Percentiles rank a stretch among this genome's conserved stretches.
Evolutionary conservation across 2,329 filamentous ascomycete genomes (phyloP).

Genomic region (Colletotrichum sp.): DNA sequence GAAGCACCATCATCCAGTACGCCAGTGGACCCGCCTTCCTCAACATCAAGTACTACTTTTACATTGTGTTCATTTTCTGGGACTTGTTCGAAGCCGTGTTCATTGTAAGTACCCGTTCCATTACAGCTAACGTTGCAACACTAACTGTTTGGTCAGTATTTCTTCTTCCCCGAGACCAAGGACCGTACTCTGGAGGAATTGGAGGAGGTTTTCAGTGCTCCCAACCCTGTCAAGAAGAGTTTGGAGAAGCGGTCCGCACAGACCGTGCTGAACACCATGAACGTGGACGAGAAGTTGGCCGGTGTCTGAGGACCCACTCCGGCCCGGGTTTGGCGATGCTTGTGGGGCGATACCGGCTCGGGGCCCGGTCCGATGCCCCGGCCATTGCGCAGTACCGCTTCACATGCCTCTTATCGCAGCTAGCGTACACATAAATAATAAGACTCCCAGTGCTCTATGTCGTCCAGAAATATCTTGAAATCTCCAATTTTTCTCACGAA

Average conservation of each 20-base stretch:
- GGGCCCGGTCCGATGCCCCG: neutral
- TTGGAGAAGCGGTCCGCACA: constrained; percentile 44
- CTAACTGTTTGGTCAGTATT: constrained; percentile 34
- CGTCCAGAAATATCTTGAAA: neutral
- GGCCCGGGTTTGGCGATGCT: neutral
- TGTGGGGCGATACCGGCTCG: neutral
- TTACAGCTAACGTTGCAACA: neutral
- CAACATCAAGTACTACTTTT: constrained; percentile 49
- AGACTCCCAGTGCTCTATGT: neutral
- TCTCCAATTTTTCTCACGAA: neutral
- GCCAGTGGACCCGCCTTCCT: constrained; percentile 46
- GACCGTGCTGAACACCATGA: constrained; percentile 39
- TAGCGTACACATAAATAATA: neutral
- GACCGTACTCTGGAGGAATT: constrained; percentile 57
- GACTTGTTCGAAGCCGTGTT: constrained; percentile 44
- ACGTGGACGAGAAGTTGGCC: constrained; percentile 30
- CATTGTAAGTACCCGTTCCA: constrained; percentile 26
- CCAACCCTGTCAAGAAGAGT: constrained; percentile 47
- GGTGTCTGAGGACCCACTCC: constrained; percentile 27
- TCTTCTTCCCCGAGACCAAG: constrained; percentile 54
- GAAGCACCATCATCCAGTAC: constrained; percentile 48
- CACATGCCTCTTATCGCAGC: neutral
- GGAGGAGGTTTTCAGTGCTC: constrained; percentile 52
- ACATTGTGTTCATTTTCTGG: constrained; percentile 50
- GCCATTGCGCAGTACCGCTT: neutral